Evolutionary conservation across 2,329 filamentous ascomycete genomes (phyloP).

Genomic region (Sporothrix dimorphospora): DNA sequence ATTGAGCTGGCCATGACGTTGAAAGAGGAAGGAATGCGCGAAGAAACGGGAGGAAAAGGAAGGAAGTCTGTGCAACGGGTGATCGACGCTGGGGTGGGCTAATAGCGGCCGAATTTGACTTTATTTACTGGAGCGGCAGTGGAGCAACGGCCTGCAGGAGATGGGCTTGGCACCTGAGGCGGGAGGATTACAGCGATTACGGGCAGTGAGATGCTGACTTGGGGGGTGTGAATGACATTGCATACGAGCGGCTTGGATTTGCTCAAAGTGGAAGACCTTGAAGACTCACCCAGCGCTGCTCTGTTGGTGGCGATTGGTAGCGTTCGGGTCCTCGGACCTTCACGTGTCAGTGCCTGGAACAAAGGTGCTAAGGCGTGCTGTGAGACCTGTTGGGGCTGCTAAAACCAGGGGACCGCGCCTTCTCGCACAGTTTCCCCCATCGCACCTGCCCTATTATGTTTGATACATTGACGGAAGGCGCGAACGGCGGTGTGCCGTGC

Average conservation of each 20-base stretch:
- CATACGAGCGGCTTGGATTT: neutral
- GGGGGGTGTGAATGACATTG: neutral
- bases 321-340: neutral
- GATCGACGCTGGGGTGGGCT: conserved; percentile 1
- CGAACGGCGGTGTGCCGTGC: conserved; percentile 13
- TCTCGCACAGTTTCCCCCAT: neutral
- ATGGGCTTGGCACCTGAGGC: neutral
- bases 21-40: conserved; percentile 11
- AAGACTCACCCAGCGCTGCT: neutral
- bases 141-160: neutral
- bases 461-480: neutral
- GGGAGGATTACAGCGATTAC: neutral
- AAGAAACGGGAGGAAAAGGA: neutral
- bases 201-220: neutral
- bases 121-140: neutral
- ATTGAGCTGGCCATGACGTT: neutral
- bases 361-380: neutral
- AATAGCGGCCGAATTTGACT: neutral
- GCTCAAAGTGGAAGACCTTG: neutral
- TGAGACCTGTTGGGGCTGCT: neutral
- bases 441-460: neutral
- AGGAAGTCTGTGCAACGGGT: neutral
- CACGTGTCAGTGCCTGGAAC: neutral
- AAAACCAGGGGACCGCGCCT: neutral
- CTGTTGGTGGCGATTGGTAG: neutral